These are phyloP conservation scores for Hypomyces perniciosus DNA, from an alignment of 2,329 filamentous ascomycete genomes.

Conservation along the genomic window DNA sequence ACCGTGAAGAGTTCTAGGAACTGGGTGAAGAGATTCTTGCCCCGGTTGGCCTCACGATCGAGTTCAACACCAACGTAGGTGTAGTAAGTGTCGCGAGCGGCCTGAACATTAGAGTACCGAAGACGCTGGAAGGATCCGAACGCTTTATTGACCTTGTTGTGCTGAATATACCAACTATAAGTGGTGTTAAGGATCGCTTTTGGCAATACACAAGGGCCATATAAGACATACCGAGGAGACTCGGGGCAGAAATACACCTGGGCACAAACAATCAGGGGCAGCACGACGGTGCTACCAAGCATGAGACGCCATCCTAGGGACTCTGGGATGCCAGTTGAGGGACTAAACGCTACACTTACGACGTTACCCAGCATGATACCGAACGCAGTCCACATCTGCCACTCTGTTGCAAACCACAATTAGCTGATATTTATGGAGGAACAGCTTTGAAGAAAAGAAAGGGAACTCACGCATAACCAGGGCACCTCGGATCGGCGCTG, in stretches of 20 bases:
- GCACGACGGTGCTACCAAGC: conserved; percentile 52
- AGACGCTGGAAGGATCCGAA: conserved; percentile 47
- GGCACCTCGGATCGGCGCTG: conserved; percentile 60
- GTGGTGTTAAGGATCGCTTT: conserved; percentile 20
- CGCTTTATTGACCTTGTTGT: conserved; percentile 44
- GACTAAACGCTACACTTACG: conserved; percentile 43
- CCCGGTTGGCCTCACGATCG: conserved; percentile 23
- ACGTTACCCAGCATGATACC: conserved; percentile 44
- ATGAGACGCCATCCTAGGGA: conserved; percentile 56
- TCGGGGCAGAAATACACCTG: conserved; percentile 61
- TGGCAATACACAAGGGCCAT: not conserved
- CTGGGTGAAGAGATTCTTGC: conserved; percentile 40
- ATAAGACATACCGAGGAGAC: conserved; percentile 37
- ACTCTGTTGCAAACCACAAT: not conserved
- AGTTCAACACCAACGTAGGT: conserved; percentile 32
- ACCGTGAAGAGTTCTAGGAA: conserved; percentile 49
- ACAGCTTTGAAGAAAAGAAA: not conserved
- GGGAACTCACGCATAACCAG: conserved; percentile 55
- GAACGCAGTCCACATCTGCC: conserved; percentile 19
- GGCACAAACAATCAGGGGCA: conserved; percentile 44
- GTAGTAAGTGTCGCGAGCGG: conserved; percentile 53
- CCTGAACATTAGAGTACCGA: conserved; percentile 49
- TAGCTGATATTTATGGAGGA: not conserved
- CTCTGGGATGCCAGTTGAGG: conserved; percentile 28
- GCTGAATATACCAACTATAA: conserved; percentile 46